Evolutionary conservation across 805 yeast species (phyloP).

Genomic region (Metschnikowia aberdeeniae): DNA sequence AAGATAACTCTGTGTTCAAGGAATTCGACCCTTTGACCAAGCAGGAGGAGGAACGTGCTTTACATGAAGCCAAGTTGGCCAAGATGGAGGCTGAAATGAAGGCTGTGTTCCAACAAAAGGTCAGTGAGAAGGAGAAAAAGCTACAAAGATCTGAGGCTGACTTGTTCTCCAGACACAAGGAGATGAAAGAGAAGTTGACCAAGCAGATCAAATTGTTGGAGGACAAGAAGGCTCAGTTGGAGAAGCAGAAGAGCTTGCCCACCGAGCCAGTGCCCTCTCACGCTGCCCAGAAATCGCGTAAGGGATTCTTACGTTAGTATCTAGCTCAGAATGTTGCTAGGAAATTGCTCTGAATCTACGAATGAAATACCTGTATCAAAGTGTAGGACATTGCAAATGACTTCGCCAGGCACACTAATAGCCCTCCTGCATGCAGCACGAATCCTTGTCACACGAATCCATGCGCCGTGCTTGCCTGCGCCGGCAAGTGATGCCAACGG

Average conservation of each 20-base stretch:
- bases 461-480: no score
- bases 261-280: constrained; percentile 46
- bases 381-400: no score
- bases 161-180: constrained; percentile 90
- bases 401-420: no score
- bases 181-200: constrained; percentile 90
- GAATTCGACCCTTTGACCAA: constrained; percentile 90
- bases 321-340: neutral
- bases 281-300: constrained; percentile 53
- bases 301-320: constrained; percentile 69
- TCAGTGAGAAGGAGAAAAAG: constrained; percentile 93
- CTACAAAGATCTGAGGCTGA: constrained; percentile 96
- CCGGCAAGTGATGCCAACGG: no score
- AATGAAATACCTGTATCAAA: no score
- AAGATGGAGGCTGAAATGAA: constrained; percentile 97
- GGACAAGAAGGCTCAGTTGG: constrained; percentile 82
- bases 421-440: no score
- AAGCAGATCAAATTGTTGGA: constrained; percentile 87
- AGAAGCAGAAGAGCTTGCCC: constrained; percentile 51
- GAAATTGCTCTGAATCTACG: neutral
- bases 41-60: constrained; percentile 88
- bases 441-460: no score
- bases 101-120: constrained; percentile 93
- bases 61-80: constrained; percentile 90
- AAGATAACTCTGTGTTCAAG: constrained; percentile 88